phyloP scores from a whole-genome alignment of 23 red algal genomes.

The Chondrus crispus region DNA sequence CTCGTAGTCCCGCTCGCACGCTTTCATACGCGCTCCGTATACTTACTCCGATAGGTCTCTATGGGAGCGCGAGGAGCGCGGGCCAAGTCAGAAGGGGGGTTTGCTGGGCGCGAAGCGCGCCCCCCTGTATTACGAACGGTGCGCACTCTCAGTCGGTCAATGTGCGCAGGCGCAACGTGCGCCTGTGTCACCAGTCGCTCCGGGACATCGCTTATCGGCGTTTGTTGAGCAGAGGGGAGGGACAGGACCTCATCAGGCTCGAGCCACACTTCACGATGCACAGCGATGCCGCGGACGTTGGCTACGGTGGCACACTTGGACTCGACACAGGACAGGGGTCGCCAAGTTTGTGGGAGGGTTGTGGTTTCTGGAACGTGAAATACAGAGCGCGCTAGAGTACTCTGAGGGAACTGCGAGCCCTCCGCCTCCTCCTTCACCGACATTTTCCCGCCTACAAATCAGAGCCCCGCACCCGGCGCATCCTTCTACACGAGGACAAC shows the following conservation, averaged over 20 bases:
- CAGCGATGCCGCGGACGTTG: not conserved
- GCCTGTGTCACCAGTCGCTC: not conserved
- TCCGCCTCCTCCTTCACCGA: conserved; percentile 9
- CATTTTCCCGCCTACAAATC: not conserved
- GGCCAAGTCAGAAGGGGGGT: not conserved
- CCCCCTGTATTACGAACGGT: not conserved
- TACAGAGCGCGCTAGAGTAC: not conserved
- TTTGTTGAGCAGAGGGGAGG: not conserved
- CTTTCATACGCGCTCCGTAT: not conserved
- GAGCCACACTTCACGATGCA: not conserved
- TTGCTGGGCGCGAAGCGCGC: not conserved
- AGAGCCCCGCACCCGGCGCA: not conserved
- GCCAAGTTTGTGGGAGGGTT: not conserved
- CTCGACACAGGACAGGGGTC: not conserved
- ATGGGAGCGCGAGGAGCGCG: not conserved
- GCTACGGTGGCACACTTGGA: not conserved
- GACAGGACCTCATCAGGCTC: not conserved
- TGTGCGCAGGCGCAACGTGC: not conserved
- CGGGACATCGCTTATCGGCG: not conserved
- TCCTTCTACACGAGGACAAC: conserved; percentile 42
- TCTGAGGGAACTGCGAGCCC: not conserved
- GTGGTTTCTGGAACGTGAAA: not conserved
- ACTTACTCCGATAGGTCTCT: not conserved
- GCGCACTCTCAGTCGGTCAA: not conserved
- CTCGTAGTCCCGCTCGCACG: not conserved